These are phyloP conservation scores for Kockiozyma suomiensis DNA, from an alignment of 805 yeast genomes.

Conservation along the genomic window DNA sequence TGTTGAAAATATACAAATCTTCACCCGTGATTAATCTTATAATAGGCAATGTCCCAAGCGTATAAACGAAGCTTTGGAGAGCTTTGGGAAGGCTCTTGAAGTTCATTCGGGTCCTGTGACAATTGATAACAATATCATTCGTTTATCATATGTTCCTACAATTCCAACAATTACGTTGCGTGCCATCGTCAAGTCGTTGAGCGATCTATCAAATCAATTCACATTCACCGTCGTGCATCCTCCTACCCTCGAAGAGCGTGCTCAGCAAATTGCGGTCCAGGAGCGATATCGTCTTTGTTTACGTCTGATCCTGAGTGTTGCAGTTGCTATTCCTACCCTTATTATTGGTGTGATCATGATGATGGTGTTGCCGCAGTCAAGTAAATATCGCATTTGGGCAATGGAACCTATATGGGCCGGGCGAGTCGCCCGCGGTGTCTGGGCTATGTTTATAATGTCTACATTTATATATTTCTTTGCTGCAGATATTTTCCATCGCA, in stretches of 20 bases:
- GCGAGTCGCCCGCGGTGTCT: constrained; percentile 60
- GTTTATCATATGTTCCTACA: constrained; percentile 66
- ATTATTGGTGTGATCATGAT: constrained; percentile 69
- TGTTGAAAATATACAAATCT: no score
- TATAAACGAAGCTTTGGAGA: constrained; percentile 52
- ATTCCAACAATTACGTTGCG: constrained; percentile 59
- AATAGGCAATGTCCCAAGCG: constrained; percentile 59
- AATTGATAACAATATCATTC: constrained; percentile 58
- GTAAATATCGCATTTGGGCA: constrained; percentile 55
- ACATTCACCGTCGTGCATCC: constrained; percentile 57
- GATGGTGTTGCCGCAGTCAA: constrained; percentile 54
- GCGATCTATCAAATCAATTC: constrained; percentile 52
- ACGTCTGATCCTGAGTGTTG: constrained; percentile 53
- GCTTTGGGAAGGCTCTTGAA: constrained; percentile 58
- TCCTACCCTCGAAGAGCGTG: constrained; percentile 64
- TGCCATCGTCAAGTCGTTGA: constrained; percentile 53
- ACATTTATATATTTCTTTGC: constrained; percentile 77
- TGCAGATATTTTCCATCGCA: constrained; percentile 70
- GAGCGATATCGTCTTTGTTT: constrained; percentile 53
- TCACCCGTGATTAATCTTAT: no score
- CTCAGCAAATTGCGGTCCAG: constrained; percentile 51
- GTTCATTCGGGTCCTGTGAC: constrained; percentile 60
- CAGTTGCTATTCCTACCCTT: constrained; percentile 68
- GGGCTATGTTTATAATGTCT: constrained; percentile 65
- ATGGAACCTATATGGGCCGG: constrained; percentile 67